Conservation (phyloP, 2,329 filamentous ascomycete genomes). For the Pezicula neosporulosa region DNA sequence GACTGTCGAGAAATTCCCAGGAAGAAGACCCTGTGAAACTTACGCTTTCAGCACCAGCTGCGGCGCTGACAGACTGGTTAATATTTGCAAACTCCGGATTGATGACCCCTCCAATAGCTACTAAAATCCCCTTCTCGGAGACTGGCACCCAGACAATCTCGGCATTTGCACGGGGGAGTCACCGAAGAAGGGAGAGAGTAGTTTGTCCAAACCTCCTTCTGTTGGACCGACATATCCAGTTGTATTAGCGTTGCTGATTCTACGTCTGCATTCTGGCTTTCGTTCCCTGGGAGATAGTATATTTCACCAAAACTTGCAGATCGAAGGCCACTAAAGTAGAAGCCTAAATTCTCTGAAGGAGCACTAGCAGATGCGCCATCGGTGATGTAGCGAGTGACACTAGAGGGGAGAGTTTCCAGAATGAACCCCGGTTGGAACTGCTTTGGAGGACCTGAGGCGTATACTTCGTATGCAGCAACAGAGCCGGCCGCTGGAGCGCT, state of each 20-base stretch:
- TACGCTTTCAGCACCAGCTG: conserved; percentile 35
- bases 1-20: background rate
- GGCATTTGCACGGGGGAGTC: conserved; percentile 50
- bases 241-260: conserved; percentile 54
- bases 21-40: background rate
- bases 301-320: conserved; percentile 46
- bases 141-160: conserved; percentile 74
- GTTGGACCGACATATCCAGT: conserved; percentile 52
- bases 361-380: conserved; percentile 59
- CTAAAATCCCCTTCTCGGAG: conserved; percentile 69
- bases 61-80: conserved; percentile 15
- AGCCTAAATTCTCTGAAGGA: conserved; percentile 65
- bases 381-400: conserved; percentile 55
- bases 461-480: conserved; percentile 46
- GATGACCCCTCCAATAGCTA: conserved; percentile 70
- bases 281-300: conserved; percentile 23
- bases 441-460: conserved; percentile 44
- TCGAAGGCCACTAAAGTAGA: conserved; percentile 64
- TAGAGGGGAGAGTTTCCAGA: conserved; percentile 33
- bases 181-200: conserved; percentile 43
- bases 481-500: conserved; percentile 36
- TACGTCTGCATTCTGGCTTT: conserved; percentile 14
- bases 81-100: conserved; percentile 45
- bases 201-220: conserved; percentile 51
- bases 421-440: conserved; percentile 41